Percentiles rank a stretch among this genome's conserved stretches.
Evolutionary conservation across 2,329 filamentous ascomycete species (phyloP).

Genomic region (Lasiodiplodia citricola): DNA sequence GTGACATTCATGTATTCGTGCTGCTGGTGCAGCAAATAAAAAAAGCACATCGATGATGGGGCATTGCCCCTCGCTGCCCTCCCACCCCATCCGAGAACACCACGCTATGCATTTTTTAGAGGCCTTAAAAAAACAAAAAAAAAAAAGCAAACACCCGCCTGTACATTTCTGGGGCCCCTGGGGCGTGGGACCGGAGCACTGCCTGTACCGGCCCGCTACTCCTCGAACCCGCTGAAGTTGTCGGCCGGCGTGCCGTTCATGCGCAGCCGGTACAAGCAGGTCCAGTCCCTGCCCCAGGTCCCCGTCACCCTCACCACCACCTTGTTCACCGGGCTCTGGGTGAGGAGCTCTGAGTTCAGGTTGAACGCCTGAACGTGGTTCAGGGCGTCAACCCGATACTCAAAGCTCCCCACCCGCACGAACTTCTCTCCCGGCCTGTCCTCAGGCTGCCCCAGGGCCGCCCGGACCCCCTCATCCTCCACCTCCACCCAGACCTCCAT

Average conservation of each 20-base stretch:
- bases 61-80: neutral
- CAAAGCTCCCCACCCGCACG: constrained; percentile 48
- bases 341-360: constrained; percentile 36
- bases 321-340: constrained; percentile 37
- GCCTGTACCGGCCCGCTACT: constrained; percentile 17
- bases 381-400: constrained; percentile 47
- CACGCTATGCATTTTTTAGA: constrained; percentile 11
- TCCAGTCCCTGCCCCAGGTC: constrained; percentile 53
- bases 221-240: neutral
- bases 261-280: constrained; percentile 54
- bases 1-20: neutral
- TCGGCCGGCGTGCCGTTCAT: constrained; percentile 44
- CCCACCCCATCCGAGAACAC: constrained; percentile 3
- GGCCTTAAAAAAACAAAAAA: neutral
- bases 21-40: neutral
- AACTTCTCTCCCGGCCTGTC: constrained; percentile 33
- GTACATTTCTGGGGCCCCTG: neutral
- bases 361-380: constrained; percentile 51
- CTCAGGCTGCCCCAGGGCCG: constrained; percentile 50
- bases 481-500: constrained; percentile 54
- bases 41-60: neutral
- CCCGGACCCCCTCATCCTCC: constrained; percentile 31
- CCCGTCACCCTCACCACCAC: constrained; percentile 47
- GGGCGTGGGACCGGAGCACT: constrained; percentile 1
- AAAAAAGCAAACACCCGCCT: neutral